These are phyloP conservation scores for Bacterosira constricta DNA, from an alignment of 108 stramenopile species.

Conservation along the genomic window DNA sequence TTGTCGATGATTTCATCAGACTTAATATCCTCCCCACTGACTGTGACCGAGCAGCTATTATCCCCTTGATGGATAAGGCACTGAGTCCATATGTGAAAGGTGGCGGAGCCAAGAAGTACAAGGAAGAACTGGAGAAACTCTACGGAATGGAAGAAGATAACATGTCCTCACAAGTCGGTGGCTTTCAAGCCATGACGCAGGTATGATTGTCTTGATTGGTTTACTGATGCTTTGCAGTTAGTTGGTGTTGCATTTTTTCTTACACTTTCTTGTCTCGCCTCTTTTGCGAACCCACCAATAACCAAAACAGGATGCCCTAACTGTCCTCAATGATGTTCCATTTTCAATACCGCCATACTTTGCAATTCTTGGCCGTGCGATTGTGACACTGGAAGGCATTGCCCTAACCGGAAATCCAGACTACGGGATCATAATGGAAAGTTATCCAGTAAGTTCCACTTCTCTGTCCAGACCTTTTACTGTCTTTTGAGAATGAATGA, in stretches of 20 bases:
- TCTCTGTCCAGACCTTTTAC: too few relatives aligned
- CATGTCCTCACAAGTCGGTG: constrained; percentile 72
- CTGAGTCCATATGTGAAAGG: constrained; percentile 90
- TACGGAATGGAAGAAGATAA: constrained; percentile 86
- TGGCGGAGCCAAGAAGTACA: constrained; percentile 90
- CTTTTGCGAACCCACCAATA: too few relatives aligned
- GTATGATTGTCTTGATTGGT: too few relatives aligned
- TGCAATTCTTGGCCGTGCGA: constrained; percentile 73
- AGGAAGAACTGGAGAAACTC: constrained; percentile 74
- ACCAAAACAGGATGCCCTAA: constrained; percentile 89
- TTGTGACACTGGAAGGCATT: constrained; percentile 91
- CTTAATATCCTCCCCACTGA: constrained; percentile 84
- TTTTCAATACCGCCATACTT: constrained; percentile 86
- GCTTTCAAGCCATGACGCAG: constrained; percentile 76
- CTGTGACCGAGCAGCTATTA: constrained; percentile 75
- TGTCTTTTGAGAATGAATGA: too few relatives aligned
- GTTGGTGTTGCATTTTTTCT: too few relatives aligned
- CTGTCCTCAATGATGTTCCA: constrained; percentile 89
- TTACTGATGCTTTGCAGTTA: too few relatives aligned
- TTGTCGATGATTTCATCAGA: constrained; percentile 88
- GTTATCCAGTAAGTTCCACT: too few relatives aligned
- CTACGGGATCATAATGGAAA: constrained; percentile 90
- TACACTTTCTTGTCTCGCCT: too few relatives aligned
- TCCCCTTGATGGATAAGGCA: constrained; percentile 93
- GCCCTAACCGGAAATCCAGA: constrained; percentile 83